Conservation (phyloP, 2,329 filamentous ascomycete genomes). For the Hypocreales sp. region DNA sequence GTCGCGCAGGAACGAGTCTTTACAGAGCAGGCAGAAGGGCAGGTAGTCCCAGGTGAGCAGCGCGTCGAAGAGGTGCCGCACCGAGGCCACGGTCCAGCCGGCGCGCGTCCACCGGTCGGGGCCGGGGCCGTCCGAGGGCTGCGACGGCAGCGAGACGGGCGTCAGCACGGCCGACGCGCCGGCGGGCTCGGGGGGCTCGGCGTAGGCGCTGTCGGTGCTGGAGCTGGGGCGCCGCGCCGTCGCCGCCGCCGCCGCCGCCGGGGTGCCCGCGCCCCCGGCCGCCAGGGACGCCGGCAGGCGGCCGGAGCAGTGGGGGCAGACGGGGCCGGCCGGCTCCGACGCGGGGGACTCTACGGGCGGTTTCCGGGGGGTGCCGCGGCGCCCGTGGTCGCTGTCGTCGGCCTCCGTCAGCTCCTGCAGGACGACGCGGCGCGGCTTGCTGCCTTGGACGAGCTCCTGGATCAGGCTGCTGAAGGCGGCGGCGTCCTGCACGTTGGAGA, state of each 20-base stretch:
- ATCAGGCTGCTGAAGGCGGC: background rate
- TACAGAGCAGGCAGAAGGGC: conserved; percentile 1
- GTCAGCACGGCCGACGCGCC: background rate
- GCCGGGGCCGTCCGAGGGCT: background rate
- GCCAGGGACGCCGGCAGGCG: background rate
- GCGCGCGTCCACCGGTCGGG: background rate
- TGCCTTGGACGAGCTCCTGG: conserved; percentile 1
- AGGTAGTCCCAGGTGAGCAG: conserved; percentile 4
- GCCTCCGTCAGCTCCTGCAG: background rate
- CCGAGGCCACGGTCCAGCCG: conserved; percentile 2
- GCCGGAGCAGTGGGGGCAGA: background rate
- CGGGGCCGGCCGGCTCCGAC: background rate
- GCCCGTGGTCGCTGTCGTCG: no score
- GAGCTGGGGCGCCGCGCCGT: background rate
- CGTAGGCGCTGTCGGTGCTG: no score
- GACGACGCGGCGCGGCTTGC: background rate
- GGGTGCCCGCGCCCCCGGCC: no score
- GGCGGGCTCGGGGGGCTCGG: background rate
- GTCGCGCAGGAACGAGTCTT: conserved; percentile 1
- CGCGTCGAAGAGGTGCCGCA: conserved; percentile 3
- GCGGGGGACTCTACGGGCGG: background rate
- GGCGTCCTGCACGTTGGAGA: conserved; percentile 1
- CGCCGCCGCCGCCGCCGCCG: background rate
- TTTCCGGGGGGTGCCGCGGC: no score
- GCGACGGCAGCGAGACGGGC: background rate